phyloP scores from a whole-genome alignment of 2,329 filamentous ascomycete genomes.

The Xylariaceae sp. region DNA sequence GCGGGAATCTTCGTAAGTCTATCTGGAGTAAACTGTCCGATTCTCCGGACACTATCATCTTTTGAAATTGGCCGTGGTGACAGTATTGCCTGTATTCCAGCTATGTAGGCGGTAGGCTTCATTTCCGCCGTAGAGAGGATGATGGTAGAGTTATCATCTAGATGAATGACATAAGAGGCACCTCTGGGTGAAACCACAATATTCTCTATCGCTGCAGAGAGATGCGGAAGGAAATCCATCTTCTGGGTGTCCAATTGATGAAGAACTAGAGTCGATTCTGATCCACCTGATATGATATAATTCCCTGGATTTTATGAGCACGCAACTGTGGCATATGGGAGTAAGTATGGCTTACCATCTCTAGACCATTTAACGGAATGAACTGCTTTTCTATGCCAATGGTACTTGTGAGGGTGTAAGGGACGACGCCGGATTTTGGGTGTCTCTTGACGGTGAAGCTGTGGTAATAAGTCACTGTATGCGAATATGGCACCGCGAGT shows the following conservation, averaged over 20 bases:
- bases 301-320: constrained; percentile 56
- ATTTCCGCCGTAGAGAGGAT: constrained; percentile 86
- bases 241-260: constrained; percentile 91
- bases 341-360: constrained; percentile 61
- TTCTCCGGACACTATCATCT: constrained; percentile 50
- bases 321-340: not conserved
- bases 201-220: constrained; percentile 79
- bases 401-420: constrained; percentile 62
- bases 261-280: constrained; percentile 81
- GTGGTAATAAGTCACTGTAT: constrained; percentile 70
- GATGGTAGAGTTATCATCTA: constrained; percentile 91
- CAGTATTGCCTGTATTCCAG: constrained; percentile 69
- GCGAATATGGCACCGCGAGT: constrained; percentile 71
- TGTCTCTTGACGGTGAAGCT: constrained; percentile 45
- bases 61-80: constrained; percentile 48
- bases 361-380: constrained; percentile 84
- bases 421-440: constrained; percentile 43
- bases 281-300: constrained; percentile 89
- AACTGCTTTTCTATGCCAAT: constrained; percentile 88
- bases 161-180: constrained; percentile 75
- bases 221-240: constrained; percentile 81
- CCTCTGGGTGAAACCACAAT: constrained; percentile 77
- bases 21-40: constrained; percentile 45
- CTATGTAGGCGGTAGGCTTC: constrained; percentile 76
- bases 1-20: constrained; percentile 51